These are phyloP conservation scores for Xerocomellus dryophilus DNA, from an alignment of 768 basidiomycete genomes.

Conservation along the genomic window DNA sequence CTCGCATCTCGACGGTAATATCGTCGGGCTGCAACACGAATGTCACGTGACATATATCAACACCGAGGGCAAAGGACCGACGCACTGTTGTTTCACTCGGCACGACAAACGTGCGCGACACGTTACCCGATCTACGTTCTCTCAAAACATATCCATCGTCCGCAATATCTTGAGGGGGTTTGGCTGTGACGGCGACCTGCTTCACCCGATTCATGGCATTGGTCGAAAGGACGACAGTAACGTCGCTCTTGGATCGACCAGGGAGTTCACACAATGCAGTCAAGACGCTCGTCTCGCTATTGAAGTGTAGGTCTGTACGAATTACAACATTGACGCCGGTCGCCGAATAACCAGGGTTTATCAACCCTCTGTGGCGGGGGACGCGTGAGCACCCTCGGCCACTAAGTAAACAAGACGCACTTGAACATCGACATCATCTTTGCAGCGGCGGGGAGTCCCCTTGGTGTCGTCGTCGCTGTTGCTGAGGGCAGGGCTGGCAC, in stretches of 20 bases:
- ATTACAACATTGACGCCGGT: slow-evolving; percentile 39
- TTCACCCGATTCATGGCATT: slow-evolving; percentile 60
- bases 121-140: slow-evolving; percentile 55
- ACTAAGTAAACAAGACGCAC: slow-evolving; percentile 14
- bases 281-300: slow-evolving; percentile 46
- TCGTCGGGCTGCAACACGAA: slow-evolving; percentile 45
- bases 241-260: slow-evolving; percentile 55
- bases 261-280: slow-evolving; percentile 68
- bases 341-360: slow-evolving; percentile 24
- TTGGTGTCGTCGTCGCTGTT: not conserved
- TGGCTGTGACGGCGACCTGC: slow-evolving; percentile 57
- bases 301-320: slow-evolving; percentile 61
- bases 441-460: not conserved
- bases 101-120: slow-evolving; percentile 51
- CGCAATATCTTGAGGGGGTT: slow-evolving; percentile 40
- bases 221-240: slow-evolving; percentile 58
- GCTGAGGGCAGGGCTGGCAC: slow-evolving; percentile 12
- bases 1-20: slow-evolving; percentile 51
- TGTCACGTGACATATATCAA: slow-evolving; percentile 5
- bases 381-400: slow-evolving; percentile 12
- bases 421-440: slow-evolving; percentile 19
- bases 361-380: slow-evolving; percentile 16
- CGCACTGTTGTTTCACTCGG: slow-evolving; percentile 54
- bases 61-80: slow-evolving; percentile 19
- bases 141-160: slow-evolving; percentile 43